Base-by-base conservation (phyloP, 2,329 filamentous ascomycete genomes). In the Ophiostoma pallidulum region DNA sequence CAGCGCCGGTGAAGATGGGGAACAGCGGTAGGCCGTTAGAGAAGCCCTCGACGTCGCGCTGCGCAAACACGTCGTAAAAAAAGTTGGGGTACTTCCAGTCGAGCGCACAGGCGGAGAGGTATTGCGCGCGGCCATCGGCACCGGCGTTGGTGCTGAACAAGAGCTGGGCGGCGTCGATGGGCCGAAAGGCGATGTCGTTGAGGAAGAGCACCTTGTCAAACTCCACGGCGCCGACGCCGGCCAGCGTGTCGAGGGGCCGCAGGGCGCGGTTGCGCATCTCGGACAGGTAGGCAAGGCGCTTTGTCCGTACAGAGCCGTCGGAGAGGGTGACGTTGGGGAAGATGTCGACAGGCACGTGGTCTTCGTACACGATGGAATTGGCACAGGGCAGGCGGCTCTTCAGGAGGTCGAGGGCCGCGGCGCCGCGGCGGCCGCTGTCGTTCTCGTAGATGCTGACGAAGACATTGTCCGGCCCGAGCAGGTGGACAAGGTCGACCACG, bases 371-470 rank as follows among this genome's bases (percentile, higher is more conserved):
- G 45, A 88, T 73, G 2, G 66, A 65, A 55, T 71, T 67, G 29
- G 66, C 59, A 51, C 66, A 68, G 51, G 71, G 59, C 2, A 74
- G 57, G 29, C 57, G 68, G n/a, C 63, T 58, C 47, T 72, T 69
- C 39, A 87, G 70, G 3, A 66, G 61, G 26, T 64, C 57, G 47
- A 88, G 65, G 0, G 81, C 78, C 29, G 65, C 61, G 48, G 68
- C 69, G 14, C 78, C 79, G 26, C 68, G 64, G 1, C 69, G 64
- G 2, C 80, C 80, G 28, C 81, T 76, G 58, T 84, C 78, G 56
- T 85, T 84, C 59, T 86, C 84, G 60, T 86, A 88, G 28, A 89
- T 75, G 61, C 81, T 85, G 47, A 89, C 62, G 58, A 80, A 85
- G 2, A 83, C 78, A 57, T 86, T 84, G 31, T 82, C 67, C 13